Conservation (phyloP, 2,329 filamentous ascomycete species). For the Pseudogymnoascus sp. region DNA sequence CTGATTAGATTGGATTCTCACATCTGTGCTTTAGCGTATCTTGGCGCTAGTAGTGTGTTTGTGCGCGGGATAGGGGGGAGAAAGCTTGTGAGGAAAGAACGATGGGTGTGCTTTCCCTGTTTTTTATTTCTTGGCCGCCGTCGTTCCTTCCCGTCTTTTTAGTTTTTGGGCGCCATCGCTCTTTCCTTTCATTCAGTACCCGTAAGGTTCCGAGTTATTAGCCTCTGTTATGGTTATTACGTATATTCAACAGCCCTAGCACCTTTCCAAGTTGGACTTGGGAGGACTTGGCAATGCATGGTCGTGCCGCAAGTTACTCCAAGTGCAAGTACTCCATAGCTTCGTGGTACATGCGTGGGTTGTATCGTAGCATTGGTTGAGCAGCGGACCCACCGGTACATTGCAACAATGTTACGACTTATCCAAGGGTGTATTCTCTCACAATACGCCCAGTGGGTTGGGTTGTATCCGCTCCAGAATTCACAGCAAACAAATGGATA, state of each 20-base stretch:
- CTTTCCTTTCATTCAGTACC: not conserved
- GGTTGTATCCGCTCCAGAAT: not conserved
- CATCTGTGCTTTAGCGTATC: not conserved
- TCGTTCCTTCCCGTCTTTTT: not conserved
- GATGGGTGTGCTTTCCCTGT: not conserved
- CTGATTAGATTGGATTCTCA: conserved; percentile 8
- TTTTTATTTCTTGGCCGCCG: not conserved
- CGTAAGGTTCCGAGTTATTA: not conserved
- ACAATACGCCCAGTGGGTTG: not conserved
- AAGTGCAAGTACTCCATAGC: not conserved
- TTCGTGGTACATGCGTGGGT: not conserved
- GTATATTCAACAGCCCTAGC: not conserved
- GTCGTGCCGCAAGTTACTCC: not conserved
- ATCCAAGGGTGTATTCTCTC: not conserved
- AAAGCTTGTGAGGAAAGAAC: not conserved
- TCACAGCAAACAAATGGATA: conserved; percentile 13
- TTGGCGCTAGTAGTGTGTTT: not conserved
- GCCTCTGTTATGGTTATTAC: not conserved
- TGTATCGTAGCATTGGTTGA: conserved; percentile 1
- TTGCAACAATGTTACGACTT: not conserved
- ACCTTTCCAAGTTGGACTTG: not conserved
- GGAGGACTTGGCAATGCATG: not conserved
- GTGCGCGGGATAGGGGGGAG: not conserved
- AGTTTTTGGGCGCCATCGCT: not conserved
- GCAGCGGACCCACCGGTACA: not conserved